phyloP scores from a whole-genome alignment of 2,329 filamentous ascomycete genomes.

The Colletotrichum spinosum region DNA sequence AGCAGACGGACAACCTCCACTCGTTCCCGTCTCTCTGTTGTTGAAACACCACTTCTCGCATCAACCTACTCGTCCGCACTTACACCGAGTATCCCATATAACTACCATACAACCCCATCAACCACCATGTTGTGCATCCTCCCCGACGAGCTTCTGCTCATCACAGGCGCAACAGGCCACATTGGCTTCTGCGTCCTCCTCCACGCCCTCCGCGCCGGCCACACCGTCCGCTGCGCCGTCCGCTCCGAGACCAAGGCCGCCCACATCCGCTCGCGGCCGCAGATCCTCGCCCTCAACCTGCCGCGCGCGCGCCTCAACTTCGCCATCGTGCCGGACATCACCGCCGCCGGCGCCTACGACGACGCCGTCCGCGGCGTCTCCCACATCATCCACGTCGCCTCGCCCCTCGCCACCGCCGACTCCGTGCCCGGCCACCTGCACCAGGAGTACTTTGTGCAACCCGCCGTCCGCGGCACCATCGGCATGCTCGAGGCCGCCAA shows the following conservation, averaged over 20 bases:
- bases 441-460: conserved; percentile 62
- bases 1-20: conserved; percentile 24
- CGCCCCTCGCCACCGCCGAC: conserved; percentile 50
- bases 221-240: conserved; percentile 46
- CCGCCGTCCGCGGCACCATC: conserved; percentile 65
- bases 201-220: conserved; percentile 42
- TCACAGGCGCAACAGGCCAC: conserved; percentile 47
- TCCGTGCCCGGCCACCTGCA: conserved; percentile 71
- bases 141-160: conserved; percentile 38
- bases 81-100: neutral
- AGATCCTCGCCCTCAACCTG: conserved; percentile 37
- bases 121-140: conserved; percentile 28
- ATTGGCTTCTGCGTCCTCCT: conserved; percentile 46
- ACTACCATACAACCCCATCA: conserved; percentile 10
- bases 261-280: conserved; percentile 28
- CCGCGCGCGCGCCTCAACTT: conserved; percentile 41
- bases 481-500: conserved; percentile 62
- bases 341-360: conserved; percentile 51
- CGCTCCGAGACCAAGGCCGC: conserved; percentile 41
- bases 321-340: conserved; percentile 52
- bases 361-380: conserved; percentile 54
- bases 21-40: neutral
- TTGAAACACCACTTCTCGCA: conserved; percentile 2
- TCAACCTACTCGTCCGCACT: neutral
- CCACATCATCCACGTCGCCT: conserved; percentile 50